These are phyloP conservation scores for Tolypocladium tundrense DNA, from an alignment of 2,329 filamentous ascomycete genomes.

Conservation along the genomic window DNA sequence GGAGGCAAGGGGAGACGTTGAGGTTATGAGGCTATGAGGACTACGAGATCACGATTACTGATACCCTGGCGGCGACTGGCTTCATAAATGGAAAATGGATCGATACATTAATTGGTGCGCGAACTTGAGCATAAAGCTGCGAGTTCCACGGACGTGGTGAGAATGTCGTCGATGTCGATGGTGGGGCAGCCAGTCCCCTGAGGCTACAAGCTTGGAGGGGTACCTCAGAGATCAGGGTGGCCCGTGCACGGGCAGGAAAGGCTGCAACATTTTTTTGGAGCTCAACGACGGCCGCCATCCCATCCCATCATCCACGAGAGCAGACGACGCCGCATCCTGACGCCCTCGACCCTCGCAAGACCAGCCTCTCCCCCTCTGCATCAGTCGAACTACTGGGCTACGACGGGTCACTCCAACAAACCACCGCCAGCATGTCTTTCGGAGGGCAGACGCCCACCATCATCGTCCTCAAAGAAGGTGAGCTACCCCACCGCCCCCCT, in stretches of 20 bases:
- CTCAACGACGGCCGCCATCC: not conserved
- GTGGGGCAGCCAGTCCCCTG: not conserved
- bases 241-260: slow-evolving; percentile 17
- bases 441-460: slow-evolving; percentile 96
- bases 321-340: not conserved
- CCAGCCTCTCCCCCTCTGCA: not conserved
- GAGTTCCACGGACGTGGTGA: no score
- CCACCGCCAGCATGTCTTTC: slow-evolving; percentile 66
- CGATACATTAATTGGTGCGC: no score
- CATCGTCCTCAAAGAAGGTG: slow-evolving; percentile 94
- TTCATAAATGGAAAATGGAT: not conserved
- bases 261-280: slow-evolving; percentile 40
- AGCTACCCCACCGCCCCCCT: slow-evolving; percentile 24
- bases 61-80: not conserved
- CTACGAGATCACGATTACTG: not conserved
- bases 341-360: not conserved
- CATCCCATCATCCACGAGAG: not conserved
- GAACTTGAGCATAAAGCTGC: not conserved
- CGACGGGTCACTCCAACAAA: slow-evolving; percentile 23
- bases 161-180: not conserved
- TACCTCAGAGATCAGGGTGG: not conserved
- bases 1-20: not conserved
- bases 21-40: not conserved
- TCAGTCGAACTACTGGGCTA: not conserved
- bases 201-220: not conserved